Base-by-base conservation (phyloP, 2,329 filamentous ascomycete species). In the Plectosphaerella plurivora region DNA sequence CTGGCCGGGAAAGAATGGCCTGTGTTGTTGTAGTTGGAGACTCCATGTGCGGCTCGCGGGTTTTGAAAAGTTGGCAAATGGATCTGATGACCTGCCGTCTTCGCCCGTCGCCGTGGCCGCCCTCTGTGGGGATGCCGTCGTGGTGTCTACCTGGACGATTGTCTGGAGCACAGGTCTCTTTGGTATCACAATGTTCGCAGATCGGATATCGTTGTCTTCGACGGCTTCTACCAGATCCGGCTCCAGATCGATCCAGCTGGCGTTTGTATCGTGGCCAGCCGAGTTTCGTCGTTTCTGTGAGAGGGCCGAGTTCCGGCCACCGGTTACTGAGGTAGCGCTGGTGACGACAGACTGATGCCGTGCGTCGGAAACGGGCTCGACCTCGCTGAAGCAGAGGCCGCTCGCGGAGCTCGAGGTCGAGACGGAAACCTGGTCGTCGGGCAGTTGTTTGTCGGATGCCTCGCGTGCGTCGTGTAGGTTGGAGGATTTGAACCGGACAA, bases 281-380 rank as follows among this genome's bases (percentile, higher is more conserved):
- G 52, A 52, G 7, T 52, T 53, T 14, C 51, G 36, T 15, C 51
- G 51, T 36, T 58, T 55, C 48, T 54, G 60, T 25, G 65, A 65
- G 53, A 61, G 55, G 3, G 59, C 51, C 2, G 63, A 62, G 28
- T 63, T 59, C 48, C 63, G 66, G 20, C 65, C 69, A 2, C 68
- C 66, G 5, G 68, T 67, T 33, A 73, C 58, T 18, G 71, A 73
- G 4, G 74, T 75, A 33, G 70, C 70, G 24, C 68, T 59, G 2
- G 73, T 75, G 36, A 64, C 57, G 46, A 73, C 64, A 0, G 73
- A 75, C 45, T 65, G 68, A 28, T 69, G 65, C 9, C 64, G 63
- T 33, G 66, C 57, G 28, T 33, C 28, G 15, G 65, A 66, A 11
- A 63, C 63, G 4, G 65, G 64, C 39, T 68, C 65, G 48, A 70